These are phyloP conservation scores for Tremellales sp. DNA, from an alignment of 1,284 basidiomycete genomes.

Conservation along the genomic window DNA sequence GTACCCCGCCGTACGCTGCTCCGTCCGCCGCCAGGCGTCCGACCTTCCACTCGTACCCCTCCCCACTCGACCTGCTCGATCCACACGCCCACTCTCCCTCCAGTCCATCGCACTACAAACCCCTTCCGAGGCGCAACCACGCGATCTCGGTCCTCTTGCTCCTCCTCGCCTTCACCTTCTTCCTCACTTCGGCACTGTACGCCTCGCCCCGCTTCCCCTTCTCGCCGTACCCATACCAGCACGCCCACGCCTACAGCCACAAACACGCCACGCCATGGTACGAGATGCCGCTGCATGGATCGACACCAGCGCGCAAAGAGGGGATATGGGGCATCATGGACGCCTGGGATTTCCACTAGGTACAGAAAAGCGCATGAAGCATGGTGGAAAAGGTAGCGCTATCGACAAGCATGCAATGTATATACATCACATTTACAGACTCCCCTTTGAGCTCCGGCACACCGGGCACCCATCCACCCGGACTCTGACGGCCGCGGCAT, in stretches of 20 bases:
- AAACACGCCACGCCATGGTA: not conserved
- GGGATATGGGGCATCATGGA: conserved; percentile 7
- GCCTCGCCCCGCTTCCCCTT: too few species aligned
- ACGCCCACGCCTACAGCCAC: not conserved
- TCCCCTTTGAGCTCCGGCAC: conserved; percentile 46
- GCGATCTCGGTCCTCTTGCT: not conserved
- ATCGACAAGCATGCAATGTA: not conserved
- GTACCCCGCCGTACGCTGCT: too few species aligned
- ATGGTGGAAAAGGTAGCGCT: too few species aligned
- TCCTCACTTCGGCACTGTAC: too few species aligned
- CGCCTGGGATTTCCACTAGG: conserved; percentile 14
- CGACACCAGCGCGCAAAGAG: not conserved
- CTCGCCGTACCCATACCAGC: too few species aligned
- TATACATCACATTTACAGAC: not conserved
- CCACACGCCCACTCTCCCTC: too few species aligned
- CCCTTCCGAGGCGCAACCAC: too few species aligned
- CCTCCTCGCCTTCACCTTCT: not conserved
- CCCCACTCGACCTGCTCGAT: too few species aligned
- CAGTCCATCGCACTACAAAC: too few species aligned
- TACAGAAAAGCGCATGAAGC: too few species aligned
- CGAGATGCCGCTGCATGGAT: not conserved
- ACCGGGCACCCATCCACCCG: conserved; percentile 70
- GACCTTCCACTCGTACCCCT: too few species aligned
- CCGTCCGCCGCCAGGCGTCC: too few species aligned
- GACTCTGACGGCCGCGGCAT: conserved; percentile 66